Conservation (phyloP, 1,284 basidiomycete species). For the Puccinia hordei region DNA sequence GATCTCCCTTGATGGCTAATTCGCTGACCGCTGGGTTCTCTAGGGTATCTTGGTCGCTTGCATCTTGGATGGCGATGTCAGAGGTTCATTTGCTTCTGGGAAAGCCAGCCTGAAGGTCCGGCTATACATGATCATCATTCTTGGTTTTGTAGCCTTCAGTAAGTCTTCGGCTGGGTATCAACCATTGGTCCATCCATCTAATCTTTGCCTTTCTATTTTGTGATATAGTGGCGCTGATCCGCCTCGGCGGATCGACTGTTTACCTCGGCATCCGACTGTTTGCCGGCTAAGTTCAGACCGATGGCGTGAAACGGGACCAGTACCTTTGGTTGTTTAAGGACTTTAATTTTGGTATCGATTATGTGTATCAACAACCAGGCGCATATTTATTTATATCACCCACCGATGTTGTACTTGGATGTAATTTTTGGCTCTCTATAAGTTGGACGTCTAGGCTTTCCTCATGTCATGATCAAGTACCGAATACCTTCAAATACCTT, state of each 20-base stretch:
- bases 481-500: too few species aligned
- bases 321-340: not conserved
- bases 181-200: not conserved
- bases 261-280: conserved; percentile 47
- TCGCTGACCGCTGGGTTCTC: conserved; percentile 2
- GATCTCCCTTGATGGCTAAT: conserved; percentile 57
- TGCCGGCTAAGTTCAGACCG: conserved; percentile 26
- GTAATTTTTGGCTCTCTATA: not conserved
- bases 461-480: too few species aligned
- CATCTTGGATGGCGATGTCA: conserved; percentile 71
- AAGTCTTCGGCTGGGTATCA: conserved; percentile 2
- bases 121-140: conserved; percentile 45
- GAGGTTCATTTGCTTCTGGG: conserved; percentile 67
- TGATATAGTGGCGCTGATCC: conserved; percentile 43
- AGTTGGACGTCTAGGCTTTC: too few species aligned
- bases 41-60: conserved; percentile 73
- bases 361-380: not conserved
- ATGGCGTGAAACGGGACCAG: not conserved
- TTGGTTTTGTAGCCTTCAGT: conserved; percentile 50
- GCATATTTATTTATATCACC: not conserved
- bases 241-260: conserved; percentile 36
- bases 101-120: conserved; percentile 39
- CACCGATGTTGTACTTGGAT: conserved; percentile 5
- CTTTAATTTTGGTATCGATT: not conserved
- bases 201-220: not conserved